Base-by-base conservation (phyloP, 2,329 filamentous ascomycete species). In the Exophiala xenobiotica region DNA sequence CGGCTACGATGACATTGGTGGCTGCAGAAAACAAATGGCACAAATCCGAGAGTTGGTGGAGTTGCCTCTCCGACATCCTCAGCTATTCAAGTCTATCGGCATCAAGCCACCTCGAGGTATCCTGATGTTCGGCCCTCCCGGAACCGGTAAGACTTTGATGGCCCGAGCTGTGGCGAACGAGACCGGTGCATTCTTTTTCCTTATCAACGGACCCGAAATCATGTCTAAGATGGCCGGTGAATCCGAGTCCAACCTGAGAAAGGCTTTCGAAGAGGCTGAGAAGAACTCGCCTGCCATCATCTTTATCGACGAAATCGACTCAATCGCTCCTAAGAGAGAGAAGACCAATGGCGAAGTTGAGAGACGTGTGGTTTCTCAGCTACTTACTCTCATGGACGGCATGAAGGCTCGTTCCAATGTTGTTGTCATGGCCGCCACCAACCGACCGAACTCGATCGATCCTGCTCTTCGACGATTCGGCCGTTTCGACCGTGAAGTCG, bases 171-270 rank as follows among this genome's bases (percentile, higher is more conserved):
- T 99, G 50, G 93, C 93, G 74, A 97, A 97, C 76, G 93, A 97
- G 80, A 97, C 93, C 26, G 93, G 93, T 65, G 92, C 92, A 42
- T 97, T 97, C 79, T 99, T 99, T 79, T 97, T 99, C 84, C 77
- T 97, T 59, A 97, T 99, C 82, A 97, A 97, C 75, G 92, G 93
- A 60, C 93, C 93, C 46, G 93, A 97, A 73, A 97, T 99, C 78
- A 97, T 99, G 93, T 96, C 92, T 53, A 97, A 97, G 83, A 97
- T 97, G 93, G 93, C 93, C 54, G 93, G 93, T 82, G 93, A 99
- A 75, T 97, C 93, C 53, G 93, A 97, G 74, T 97, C 92, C 54
- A 97, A 97, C 73, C 75, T 99, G 62, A 87, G 93, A 66, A 97
- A 97, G 77, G 93, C 93, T n/a, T 99, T 99, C 66, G 93, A 97